phyloP scores from a whole-genome alignment of 2,329 filamentous ascomycete genomes.

The Aspergillus sp. region DNA sequence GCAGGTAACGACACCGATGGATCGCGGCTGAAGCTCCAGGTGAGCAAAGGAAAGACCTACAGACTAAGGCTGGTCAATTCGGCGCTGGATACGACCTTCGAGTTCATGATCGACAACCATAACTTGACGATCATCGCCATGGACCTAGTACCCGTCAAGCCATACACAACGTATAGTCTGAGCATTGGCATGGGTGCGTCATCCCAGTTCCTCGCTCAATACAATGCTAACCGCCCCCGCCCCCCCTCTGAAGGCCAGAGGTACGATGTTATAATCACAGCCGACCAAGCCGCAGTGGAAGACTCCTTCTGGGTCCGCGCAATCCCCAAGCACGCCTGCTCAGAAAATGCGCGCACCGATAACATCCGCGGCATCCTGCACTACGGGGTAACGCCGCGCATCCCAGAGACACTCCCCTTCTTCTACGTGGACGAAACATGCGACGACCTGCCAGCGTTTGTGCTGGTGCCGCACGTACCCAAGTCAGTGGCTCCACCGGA shows the following conservation, averaged over 20 bases:
- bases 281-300: conserved; percentile 19
- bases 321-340: conserved; percentile 43
- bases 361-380: conserved; percentile 52
- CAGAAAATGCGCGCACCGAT: conserved; percentile 36
- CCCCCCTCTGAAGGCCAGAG: conserved; percentile 30
- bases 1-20: conserved; percentile 24
- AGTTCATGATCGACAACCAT: conserved; percentile 54
- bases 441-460: conserved; percentile 25
- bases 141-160: conserved; percentile 59
- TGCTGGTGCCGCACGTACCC: conserved; percentile 24
- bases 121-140: conserved; percentile 55
- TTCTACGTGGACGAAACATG: conserved; percentile 22
- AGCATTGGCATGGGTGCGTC: conserved; percentile 43
- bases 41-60: conserved; percentile 35
- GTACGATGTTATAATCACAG: conserved; percentile 37
- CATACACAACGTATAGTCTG: conserved; percentile 50
- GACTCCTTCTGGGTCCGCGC: conserved; percentile 43
- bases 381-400: conserved; percentile 24
- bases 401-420: conserved; percentile 18
- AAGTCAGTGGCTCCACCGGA: conserved; percentile 5
- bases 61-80: conserved; percentile 27
- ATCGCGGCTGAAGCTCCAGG: conserved; percentile 46
- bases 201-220: neutral
- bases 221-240: neutral
- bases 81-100: conserved; percentile 24